Base-by-base conservation (phyloP, 2,329 filamentous ascomycete genomes). In the Botrytis porri region DNA sequence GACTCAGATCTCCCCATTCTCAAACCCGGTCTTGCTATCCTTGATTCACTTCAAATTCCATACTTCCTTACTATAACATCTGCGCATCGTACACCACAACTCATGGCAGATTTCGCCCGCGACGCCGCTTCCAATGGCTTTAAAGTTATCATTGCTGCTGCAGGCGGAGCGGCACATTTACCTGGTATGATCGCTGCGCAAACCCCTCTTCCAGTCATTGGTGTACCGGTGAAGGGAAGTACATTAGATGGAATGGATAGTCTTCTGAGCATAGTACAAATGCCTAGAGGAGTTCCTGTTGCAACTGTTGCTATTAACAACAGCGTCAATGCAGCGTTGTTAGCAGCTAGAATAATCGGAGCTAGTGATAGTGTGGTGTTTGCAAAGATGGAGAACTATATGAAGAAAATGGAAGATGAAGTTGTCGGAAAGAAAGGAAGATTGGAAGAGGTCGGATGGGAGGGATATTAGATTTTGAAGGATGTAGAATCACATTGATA, bases 231-330 rank as follows among this genome's bases (percentile, higher is more conserved):
- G 39, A 93, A 91, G 83, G 92, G 90, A 0, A 92, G 90, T 32
- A 88, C 89, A 35, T 82, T 94, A 9, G 92, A 93, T 78, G 92
- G 87, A 37, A 71, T 73, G 66, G 72, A 74, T 48, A 90, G 88
- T 74, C 82, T 93, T 72, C 83, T 91, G 73, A 91, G 89, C 77
- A 94, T 94, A 76, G 91, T 93, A 6, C 91, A 94, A 80, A 94
- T 94, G 92, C 92, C 92, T 9, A 80, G 87, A 78, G 92, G 92
- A 20, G 88, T 91, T 67, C 92, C 92, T 16, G 90, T 91, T 22
- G 92, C 92, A 9, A 94, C 92, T 0, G 91, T 95, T 5, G 92
- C 89, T 18, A 93, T 94, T 81, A 93, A 93, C 82, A 94, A 94
- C 83, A 92, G 90, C 37, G 91, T 91, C 72, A 95, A 94, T 78